phyloP scores from a whole-genome alignment of 1,284 basidiomycete genomes.

The Fomitopsis betulina region DNA sequence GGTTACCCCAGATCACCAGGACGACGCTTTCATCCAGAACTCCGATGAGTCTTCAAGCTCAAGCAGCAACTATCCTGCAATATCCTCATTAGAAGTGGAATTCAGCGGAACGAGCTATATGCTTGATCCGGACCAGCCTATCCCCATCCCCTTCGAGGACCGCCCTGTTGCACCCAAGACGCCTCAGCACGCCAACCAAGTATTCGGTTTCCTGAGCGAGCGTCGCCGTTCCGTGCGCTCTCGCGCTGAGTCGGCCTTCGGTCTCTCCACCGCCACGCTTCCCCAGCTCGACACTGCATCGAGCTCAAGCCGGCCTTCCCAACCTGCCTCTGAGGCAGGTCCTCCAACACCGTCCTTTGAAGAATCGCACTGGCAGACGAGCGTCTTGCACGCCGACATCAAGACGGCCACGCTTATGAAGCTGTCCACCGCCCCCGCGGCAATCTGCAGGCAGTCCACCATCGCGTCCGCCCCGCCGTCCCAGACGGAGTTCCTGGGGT shows the following conservation, averaged over 20 bases:
- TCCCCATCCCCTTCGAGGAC: constrained; percentile 4
- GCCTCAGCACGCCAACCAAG: constrained; percentile 60
- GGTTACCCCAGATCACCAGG: constrained; percentile 27
- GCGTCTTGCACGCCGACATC: constrained; percentile 19
- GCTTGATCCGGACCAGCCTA: constrained; percentile 6
- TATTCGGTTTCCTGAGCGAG: constrained; percentile 61
- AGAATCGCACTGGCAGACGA: constrained; percentile 14
- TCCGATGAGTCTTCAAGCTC: constrained; percentile 19
- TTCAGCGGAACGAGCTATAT: constrained; percentile 45
- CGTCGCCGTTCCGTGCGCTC: constrained; percentile 25
- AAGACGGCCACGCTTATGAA: constrained; percentile 23
- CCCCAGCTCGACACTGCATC: constrained; percentile 1
- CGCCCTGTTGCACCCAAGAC: constrained; percentile 32
- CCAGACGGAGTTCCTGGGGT: neutral
- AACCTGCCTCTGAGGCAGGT: constrained; percentile 9
- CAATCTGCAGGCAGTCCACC: neutral
- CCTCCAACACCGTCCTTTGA: constrained; percentile 15
- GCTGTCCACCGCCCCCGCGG: constrained; percentile 14
- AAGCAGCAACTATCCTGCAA: constrained; percentile 37
- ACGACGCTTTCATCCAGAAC: constrained; percentile 17
- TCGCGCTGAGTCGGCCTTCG: constrained; percentile 6
- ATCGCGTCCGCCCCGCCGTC: neutral
- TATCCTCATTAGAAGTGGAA: constrained; percentile 72
- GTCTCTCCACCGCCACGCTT: constrained; percentile 9
- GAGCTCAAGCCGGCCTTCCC: neutral